Evolutionary conservation across 2,329 filamentous ascomycete genomes (phyloP).

Genomic region (Leptographium flavum): DNA sequence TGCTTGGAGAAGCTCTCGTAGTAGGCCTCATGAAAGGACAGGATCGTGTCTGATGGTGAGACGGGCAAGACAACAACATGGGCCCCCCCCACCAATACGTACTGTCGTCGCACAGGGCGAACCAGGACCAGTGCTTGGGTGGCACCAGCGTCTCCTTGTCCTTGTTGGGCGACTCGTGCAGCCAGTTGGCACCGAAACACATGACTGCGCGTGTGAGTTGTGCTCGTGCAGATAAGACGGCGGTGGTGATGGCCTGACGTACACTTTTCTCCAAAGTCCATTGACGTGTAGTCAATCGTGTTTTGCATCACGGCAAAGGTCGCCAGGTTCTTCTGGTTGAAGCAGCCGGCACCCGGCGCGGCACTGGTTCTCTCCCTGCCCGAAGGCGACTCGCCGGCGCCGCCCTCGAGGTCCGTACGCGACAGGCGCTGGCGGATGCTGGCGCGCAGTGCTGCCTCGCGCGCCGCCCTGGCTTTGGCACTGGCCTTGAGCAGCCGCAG

Average conservation of each 20-base stretch:
- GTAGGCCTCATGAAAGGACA: conserved; percentile 53
- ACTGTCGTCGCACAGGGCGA: conserved; percentile 53
- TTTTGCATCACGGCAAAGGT: conserved; percentile 44
- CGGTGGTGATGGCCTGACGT: conserved; percentile 13
- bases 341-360: neutral
- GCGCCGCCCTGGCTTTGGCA: no score
- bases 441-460: no score
- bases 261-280: conserved; percentile 55
- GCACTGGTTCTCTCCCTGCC: no score
- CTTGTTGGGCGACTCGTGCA: conserved; percentile 23
- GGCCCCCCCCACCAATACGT: no score
- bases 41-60: conserved; percentile 40
- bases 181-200: conserved; percentile 58
- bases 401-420: no score
- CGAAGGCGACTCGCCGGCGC: no score
- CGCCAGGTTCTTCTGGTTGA: conserved; percentile 15
- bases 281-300: conserved; percentile 63
- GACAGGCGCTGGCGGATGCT: no score
- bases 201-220: conserved; percentile 31
- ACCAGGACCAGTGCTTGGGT: conserved; percentile 51
- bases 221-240: neutral
- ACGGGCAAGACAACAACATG: no score
- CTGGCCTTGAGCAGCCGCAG: neutral
- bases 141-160: conserved; percentile 21
- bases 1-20: conserved; percentile 13